These are phyloP conservation scores for Mycena rosella DNA, from an alignment of 768 basidiomycete species.

Conservation along the genomic window DNA sequence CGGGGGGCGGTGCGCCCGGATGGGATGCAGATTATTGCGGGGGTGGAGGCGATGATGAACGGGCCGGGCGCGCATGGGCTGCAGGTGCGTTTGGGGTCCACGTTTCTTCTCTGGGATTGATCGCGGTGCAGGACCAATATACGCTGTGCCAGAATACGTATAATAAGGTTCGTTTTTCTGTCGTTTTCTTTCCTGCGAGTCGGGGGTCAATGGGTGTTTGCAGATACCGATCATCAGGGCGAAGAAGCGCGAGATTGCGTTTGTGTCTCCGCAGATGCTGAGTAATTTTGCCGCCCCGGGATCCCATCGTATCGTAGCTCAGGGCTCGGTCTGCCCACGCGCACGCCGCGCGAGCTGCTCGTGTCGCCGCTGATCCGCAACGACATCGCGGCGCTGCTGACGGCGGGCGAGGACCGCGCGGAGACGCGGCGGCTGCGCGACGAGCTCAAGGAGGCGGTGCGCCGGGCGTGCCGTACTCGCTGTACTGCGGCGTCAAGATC, in stretches of 20 bases:
- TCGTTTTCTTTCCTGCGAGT: too few species aligned
- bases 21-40: constrained; percentile 33
- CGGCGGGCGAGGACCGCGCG: constrained; percentile 27
- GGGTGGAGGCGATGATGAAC: constrained; percentile 36
- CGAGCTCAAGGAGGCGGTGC: constrained; percentile 29
- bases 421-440: constrained; percentile 30
- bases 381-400: constrained; percentile 27
- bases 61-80: constrained; percentile 13
- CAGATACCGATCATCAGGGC: constrained; percentile 33
- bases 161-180: constrained; percentile 24
- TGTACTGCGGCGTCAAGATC: constrained; percentile 32
- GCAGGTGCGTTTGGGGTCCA: constrained; percentile 10
- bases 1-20: background rate
- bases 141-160: constrained; percentile 34
- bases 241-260: constrained; percentile 38
- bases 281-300: too few species aligned
- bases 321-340: constrained; percentile 35
- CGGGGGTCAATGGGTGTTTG: background rate
- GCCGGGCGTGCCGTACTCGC: constrained; percentile 25
- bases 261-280: constrained; percentile 36
- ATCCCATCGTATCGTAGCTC: too few species aligned
- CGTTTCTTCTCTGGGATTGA: background rate
- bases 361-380: constrained; percentile 31
- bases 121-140: constrained; percentile 27
- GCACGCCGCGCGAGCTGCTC: constrained; percentile 26